Evolutionary conservation across 192 early-diverging fungal species (phyloP).

Genomic region (Backusella psychrophila): DNA sequence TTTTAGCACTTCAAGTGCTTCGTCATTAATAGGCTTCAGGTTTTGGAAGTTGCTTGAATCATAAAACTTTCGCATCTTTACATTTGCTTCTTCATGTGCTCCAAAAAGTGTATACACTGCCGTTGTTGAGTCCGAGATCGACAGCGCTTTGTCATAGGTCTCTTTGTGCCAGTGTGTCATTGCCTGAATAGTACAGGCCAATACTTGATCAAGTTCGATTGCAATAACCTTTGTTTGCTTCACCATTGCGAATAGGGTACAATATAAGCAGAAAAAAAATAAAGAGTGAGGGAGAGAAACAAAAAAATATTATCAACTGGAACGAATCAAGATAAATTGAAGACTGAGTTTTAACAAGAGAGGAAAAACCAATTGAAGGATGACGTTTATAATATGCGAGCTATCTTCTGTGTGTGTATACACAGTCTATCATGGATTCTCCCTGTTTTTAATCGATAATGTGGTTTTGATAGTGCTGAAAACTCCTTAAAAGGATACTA

Average conservation of each 20-base stretch:
- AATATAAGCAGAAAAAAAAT: neutral
- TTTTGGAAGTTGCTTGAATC: conserved; percentile 50
- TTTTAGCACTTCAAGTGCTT: conserved; percentile 50
- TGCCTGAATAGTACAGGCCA: conserved; percentile 46
- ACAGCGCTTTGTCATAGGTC: conserved; percentile 43
- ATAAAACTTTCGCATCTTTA: conserved; percentile 57
- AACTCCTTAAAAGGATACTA: neutral
- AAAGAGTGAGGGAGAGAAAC: neutral
- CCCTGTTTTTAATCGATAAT: conserved; percentile 1
- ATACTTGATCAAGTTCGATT: conserved; percentile 54
- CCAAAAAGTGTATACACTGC: conserved; percentile 48
- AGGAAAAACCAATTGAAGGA: conserved; percentile 8
- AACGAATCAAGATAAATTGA: conserved; percentile 8
- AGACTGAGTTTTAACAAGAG: conserved; percentile 7
- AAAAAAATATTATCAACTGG: neutral
- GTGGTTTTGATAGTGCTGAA: neutral
- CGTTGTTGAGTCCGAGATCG: conserved; percentile 46
- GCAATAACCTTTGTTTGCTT: conserved; percentile 30
- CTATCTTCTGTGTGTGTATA: neutral
- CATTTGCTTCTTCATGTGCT: conserved; percentile 46
- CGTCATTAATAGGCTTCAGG: conserved; percentile 49
- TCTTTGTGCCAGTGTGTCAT: conserved; percentile 57
- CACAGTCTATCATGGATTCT: neutral
- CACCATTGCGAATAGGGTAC: neutral
- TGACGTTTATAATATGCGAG: conserved; percentile 2